Percentiles rank a stretch among this genome's conserved stretches.
Conservation (phyloP, 306 rosid genomes). For the Begonia masoniana region DNA sequence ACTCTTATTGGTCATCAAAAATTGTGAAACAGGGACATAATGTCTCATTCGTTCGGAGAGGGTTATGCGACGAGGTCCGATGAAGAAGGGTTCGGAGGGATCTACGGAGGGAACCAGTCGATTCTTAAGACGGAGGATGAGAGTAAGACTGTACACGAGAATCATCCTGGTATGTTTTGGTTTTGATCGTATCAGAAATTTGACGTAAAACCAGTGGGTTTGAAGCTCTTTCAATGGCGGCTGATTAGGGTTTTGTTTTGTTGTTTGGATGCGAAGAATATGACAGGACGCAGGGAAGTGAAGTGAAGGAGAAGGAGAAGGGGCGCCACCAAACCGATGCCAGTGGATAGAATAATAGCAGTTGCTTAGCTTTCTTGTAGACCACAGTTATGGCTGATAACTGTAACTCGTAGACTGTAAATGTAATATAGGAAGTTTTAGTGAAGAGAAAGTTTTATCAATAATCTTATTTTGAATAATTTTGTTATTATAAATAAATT, state of each 20-base stretch:
- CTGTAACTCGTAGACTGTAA: neutral
- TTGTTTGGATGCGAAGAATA: conserved; percentile 20
- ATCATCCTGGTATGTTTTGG: conserved; percentile 43
- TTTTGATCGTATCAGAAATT: no score
- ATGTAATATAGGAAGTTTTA: neutral
- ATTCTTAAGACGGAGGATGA: conserved; percentile 11
- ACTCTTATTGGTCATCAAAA: no score
- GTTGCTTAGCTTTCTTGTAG: neutral
- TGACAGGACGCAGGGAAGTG: conserved; percentile 85
- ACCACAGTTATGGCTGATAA: neutral
- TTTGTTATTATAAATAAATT: no score
- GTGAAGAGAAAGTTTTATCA: neutral
- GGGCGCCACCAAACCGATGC: conserved; percentile 37
- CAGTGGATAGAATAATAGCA: neutral
- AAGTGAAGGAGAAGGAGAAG: conserved; percentile 83
- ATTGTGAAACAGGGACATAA: conserved; percentile 36
- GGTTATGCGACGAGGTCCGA: conserved; percentile 67
- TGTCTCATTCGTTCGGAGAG: conserved; percentile 78
- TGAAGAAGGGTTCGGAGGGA: conserved; percentile 92
- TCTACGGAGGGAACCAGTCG: conserved; percentile 30
- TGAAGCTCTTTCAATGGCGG: no score
- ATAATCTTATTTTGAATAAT: no score
- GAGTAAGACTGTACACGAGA: conserved; percentile 29
- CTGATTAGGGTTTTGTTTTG: neutral
- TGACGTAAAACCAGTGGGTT: no score